Evolutionary conservation across 345 rosid species (phyloP), one percentile per base, ranked within the genome.

Genomic region (Lepidium aucheri): DNA sequence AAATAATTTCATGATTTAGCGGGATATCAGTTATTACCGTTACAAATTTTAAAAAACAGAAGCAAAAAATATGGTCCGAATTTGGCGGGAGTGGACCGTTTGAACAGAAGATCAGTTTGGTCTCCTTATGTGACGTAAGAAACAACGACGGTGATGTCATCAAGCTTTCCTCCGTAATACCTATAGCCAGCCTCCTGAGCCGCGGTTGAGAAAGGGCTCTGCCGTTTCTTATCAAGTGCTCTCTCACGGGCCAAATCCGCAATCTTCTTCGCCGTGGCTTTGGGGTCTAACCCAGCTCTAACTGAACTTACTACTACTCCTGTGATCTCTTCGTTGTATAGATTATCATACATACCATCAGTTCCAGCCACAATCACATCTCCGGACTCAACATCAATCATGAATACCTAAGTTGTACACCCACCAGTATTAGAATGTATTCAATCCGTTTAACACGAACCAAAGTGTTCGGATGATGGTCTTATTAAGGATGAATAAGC

Each of bases 151-250:
- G 99, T 94, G 63, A 94, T 88, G 74, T 94, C 97, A 40, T 94
- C 97, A 61, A 94, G 95, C 79, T 94, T 94, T 74, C 99, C 97
- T n/a, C 97, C 97, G 46, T 79, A 77, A 60, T 82, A 94, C 57
- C 93, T 89, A 75, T 73, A 87, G 6, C 99, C 99, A 67, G 97
- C 95, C 65, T 88, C 91, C 72, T 87, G 97, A 35, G 99, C 99
- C 15, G 99, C 88, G 9, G 81, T 39, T 11, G 99, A 78, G 74
- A 94, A 94, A 8, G 99, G 99, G 50, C 95, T 83, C 78, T 87
- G 97, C 41, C 90, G 73, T 73, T 83, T 77, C 71, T 54, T 76
- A 74, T 88, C 93, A 34, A 80, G 57, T 7, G 99, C 99, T 65
- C 93, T 81, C 58, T 81, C 79, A 12, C 95, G 84, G 52, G 96